phyloP scores from a whole-genome alignment of 139 green algal genomes.

The Chlamydomonas asymmetrica region DNA sequence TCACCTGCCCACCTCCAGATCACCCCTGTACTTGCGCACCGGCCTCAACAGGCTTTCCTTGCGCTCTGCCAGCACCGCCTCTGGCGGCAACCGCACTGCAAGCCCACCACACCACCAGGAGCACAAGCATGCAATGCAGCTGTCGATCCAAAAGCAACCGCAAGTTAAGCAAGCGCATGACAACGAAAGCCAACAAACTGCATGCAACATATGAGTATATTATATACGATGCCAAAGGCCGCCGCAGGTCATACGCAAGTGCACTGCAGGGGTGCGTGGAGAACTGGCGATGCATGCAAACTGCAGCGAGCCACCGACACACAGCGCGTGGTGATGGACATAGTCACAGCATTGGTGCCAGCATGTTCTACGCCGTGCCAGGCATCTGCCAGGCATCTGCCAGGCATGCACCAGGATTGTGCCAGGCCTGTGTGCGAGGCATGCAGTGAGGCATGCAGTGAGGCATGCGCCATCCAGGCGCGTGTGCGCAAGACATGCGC shows the following conservation, averaged over 20 bases:
- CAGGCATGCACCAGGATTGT: neutral
- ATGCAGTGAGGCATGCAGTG: neutral
- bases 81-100: conserved; percentile 26
- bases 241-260: no score
- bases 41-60: conserved; percentile 23
- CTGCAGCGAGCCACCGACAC: no score
- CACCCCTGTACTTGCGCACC: conserved; percentile 27
- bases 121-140: neutral
- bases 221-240: no score
- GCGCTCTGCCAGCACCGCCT: neutral
- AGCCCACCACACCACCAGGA: neutral
- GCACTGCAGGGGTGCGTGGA: no score
- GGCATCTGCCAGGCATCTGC: neutral
- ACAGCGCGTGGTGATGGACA: no score
- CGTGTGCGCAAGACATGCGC: neutral
- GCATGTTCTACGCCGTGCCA: neutral
- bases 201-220: no score
- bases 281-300: no score
- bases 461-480: neutral
- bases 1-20: conserved; percentile 33
- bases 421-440: neutral
- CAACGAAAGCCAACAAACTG: no score
- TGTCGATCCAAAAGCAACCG: neutral
- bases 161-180: neutral
- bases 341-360: no score